Base-by-base conservation (phyloP, 495 filamentous ascomycete genomes). In the Hypoxylon lenormandii region DNA sequence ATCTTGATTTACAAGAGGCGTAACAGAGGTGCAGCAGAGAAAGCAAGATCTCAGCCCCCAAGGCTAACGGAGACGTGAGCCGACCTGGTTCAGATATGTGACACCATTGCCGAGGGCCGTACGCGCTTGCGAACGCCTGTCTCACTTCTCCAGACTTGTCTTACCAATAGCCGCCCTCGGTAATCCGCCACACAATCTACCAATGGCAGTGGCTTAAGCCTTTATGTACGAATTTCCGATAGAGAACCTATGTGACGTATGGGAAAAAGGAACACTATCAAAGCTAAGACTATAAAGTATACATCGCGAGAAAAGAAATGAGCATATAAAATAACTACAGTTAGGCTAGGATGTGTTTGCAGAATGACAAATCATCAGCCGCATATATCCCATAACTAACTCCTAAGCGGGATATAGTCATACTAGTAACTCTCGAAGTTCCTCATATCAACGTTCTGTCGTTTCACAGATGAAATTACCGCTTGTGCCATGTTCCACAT, bases 71-170 rank as follows among this genome's bases (percentile, higher is more conserved):
- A 52, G 36, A 58, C 38, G 36, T 36, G 10, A 18, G 43, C 33
- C 47, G 28, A 51, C 52, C 61, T 50, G n/a, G 23, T 5, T 30
- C n/a, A 18, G 26, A 45, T 65, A 58, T 60, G 42, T 47, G 33
- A 19, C 28, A 15, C 26, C 12, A 26, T 6, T 38, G 38, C 26
- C 51, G 42, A 45, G 50, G 21, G 36, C n/a, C 49, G 49, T 64
- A 45, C 26, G 43, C 30, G 22, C 48, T 54, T 54, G 60, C 60
- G 66, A 49, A 21, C 13, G 26, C 15, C 16, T 70, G 66, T 69
- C 66, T 69, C 54, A 69, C 64, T 10, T 60, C 40, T 48, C 37
- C 55, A 43, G 48, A 13, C 23, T 49, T 60, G 66, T 64, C 48
- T 60, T 56, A 48, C 55, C 59, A 64, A 69, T 64, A 63, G 59